phyloP scores from a whole-genome alignment of 2,329 filamentous ascomycete species.

The Thelonectria discophora region DNA sequence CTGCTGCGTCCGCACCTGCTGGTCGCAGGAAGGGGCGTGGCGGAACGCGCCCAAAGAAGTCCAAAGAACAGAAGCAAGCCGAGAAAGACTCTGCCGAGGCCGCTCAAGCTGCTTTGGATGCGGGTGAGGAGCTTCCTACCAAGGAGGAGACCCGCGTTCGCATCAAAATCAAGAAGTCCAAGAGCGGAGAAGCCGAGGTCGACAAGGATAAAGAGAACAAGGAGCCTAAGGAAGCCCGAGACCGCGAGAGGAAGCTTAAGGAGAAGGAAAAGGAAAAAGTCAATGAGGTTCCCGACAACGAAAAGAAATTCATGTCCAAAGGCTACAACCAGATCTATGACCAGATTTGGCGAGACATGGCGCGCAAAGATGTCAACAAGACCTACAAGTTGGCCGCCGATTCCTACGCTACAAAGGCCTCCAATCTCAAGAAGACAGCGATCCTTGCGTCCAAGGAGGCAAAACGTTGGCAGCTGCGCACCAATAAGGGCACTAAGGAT shows the following conservation, averaged over 20 bases:
- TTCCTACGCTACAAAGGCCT: constrained; percentile 85
- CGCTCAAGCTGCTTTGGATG: constrained; percentile 84
- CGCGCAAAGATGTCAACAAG: constrained; percentile 92
- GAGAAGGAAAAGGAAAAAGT: constrained; percentile 62
- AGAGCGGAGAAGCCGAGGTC: constrained; percentile 53
- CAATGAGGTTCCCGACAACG: constrained; percentile 62
- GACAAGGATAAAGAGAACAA: constrained; percentile 55
- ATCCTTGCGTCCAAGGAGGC: constrained; percentile 97
- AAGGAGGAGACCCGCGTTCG: constrained; percentile 69
- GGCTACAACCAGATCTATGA: constrained; percentile 97
- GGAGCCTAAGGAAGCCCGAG: constrained; percentile 61
- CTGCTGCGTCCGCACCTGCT: constrained; percentile 48
- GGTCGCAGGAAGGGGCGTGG: constrained; percentile 60
- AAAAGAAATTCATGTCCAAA: constrained; percentile 81
- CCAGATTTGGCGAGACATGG: constrained; percentile 95
- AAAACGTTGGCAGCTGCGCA: constrained; percentile 94
- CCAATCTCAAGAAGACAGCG: constrained; percentile 98
- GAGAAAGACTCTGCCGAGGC: constrained; percentile 85
- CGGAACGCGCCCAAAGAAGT: constrained; percentile 84
- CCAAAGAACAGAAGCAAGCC: constrained; percentile 85
- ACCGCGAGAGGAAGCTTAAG: constrained; percentile 50
- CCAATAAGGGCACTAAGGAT: constrained; percentile 98
- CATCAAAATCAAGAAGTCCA: constrained; percentile 68
- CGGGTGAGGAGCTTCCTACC: constrained; percentile 73
- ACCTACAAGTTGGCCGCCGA: constrained; percentile 87